Conservation (phyloP, 805 yeast genomes). For the Myxozyma melibiosi region DNA sequence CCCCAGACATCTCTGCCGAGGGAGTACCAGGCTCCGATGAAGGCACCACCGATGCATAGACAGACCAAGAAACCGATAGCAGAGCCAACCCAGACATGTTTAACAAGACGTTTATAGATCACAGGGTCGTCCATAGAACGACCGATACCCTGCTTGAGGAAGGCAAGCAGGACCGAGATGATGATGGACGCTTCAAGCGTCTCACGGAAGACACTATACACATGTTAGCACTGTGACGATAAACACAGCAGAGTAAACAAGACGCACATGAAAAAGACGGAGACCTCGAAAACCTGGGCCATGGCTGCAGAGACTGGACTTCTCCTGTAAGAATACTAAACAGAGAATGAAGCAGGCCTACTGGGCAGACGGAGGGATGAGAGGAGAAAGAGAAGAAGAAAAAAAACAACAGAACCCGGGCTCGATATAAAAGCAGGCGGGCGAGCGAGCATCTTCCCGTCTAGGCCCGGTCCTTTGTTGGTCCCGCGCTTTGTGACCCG, state of each 20-base stretch:
- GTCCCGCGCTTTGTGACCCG: too few species aligned
- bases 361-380: background rate
- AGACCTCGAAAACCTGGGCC: constrained; percentile 60
- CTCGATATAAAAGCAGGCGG: too few species aligned
- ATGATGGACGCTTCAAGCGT: constrained; percentile 89
- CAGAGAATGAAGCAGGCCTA: background rate
- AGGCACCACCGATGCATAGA: constrained; percentile 84
- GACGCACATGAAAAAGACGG: constrained; percentile 36
- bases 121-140: constrained; percentile 38
- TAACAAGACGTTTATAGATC: constrained; percentile 63
- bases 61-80: constrained; percentile 72
- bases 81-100: constrained; percentile 89
- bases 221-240: background rate
- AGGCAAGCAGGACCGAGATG: constrained; percentile 87
- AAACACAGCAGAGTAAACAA: background rate
- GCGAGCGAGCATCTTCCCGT: too few species aligned
- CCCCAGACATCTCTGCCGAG: constrained; percentile 84
- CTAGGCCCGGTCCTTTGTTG: too few species aligned
- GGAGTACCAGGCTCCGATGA: constrained; percentile 89
- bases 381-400: background rate
- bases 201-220: constrained; percentile 73
- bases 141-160: constrained; percentile 86
- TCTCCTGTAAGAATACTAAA: background rate
- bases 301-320: constrained; percentile 36
- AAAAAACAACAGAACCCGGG: too few species aligned